A percentile compares a stretch with the other conserved stretches of the same genome.
phyloP scores from a whole-genome alignment of 129 eudicot genomes.

The Saposhnikovia divaricata region DNA sequence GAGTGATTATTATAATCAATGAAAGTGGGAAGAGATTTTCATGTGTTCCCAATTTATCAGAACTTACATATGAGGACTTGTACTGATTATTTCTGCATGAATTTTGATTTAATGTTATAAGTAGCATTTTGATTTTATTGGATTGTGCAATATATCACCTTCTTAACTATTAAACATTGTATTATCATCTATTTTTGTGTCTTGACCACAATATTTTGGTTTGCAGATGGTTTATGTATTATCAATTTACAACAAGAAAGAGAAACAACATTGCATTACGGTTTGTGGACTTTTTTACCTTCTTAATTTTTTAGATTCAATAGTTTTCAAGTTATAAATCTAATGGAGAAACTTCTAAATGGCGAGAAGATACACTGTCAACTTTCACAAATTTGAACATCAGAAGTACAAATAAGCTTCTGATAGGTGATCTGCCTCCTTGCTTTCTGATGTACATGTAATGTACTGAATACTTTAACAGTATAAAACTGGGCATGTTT shows the following conservation, averaged over 20 bases:
- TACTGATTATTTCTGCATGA: conserved; percentile 8
- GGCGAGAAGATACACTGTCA: not conserved
- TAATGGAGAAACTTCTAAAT: not conserved
- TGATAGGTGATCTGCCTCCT: not conserved
- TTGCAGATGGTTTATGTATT: conserved; percentile 91
- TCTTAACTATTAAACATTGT: conserved; percentile 4
- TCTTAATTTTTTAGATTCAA: not conserved
- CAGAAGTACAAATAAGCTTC: not conserved
- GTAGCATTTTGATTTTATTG: not conserved
- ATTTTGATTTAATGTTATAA: conserved; percentile 6
- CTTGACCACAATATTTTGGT: conserved; percentile 17
- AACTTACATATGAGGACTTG: conserved; percentile 6
- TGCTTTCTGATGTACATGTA: not conserved
- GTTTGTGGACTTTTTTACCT: conserved; percentile 24
- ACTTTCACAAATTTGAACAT: too few species aligned
- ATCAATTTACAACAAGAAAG: conserved; percentile 86
- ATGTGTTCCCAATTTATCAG: not conserved
- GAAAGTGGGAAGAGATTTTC: too few species aligned
- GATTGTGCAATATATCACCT: conserved; percentile 9
- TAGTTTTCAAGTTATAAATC: not conserved
- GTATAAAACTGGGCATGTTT: too few species aligned
- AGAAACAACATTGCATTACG: conserved; percentile 82
- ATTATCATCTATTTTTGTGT: conserved; percentile 3
- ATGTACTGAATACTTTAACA: too few species aligned
- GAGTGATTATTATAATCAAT: not conserved